Evolutionary conservation across 768 basidiomycete genomes (phyloP).

Genomic region (Lactifluus subvellereus): DNA sequence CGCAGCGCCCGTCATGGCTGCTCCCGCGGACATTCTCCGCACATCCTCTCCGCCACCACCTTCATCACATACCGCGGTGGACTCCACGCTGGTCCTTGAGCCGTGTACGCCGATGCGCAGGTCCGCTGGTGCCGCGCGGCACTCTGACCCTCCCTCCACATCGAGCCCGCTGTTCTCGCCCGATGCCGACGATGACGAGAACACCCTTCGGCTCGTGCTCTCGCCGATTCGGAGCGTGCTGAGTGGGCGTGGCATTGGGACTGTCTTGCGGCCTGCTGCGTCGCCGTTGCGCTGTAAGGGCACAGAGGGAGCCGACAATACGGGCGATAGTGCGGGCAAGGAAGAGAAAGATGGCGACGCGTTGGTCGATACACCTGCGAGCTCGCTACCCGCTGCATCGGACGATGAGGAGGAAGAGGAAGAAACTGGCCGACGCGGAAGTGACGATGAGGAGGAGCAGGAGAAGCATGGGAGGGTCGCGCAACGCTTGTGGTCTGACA

Average conservation of each 20-base stretch:
- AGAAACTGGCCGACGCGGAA: background rate
- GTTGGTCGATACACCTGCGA: constrained; percentile 38
- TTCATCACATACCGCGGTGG: background rate
- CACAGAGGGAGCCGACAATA: background rate
- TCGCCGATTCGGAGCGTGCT: constrained; percentile 22
- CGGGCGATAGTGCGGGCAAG: background rate
- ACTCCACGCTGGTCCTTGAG: background rate
- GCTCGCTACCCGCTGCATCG: constrained; percentile 43
- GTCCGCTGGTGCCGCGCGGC: background rate
- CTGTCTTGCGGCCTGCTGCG: background rate
- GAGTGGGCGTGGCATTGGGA: constrained; percentile 13
- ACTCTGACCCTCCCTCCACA: background rate
- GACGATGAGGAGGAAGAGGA: constrained; percentile 29
- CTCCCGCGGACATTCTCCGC: constrained; percentile 8
- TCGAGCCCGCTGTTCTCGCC: constrained; percentile 27
- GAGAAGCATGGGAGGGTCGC: constrained; percentile 10
- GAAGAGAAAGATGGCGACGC: constrained; percentile 13
- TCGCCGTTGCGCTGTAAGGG: constrained; percentile 13
- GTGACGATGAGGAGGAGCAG: background rate
- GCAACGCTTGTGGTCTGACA: constrained; percentile 25
- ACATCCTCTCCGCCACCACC: constrained; percentile 12
- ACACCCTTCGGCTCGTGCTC: background rate
- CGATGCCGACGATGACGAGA: constrained; percentile 10
- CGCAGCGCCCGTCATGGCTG: constrained; percentile 12
- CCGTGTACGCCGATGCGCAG: constrained; percentile 19